phyloP scores from a whole-genome alignment of 2,329 filamentous ascomycete genomes.

The Balansia obtecta region DNA sequence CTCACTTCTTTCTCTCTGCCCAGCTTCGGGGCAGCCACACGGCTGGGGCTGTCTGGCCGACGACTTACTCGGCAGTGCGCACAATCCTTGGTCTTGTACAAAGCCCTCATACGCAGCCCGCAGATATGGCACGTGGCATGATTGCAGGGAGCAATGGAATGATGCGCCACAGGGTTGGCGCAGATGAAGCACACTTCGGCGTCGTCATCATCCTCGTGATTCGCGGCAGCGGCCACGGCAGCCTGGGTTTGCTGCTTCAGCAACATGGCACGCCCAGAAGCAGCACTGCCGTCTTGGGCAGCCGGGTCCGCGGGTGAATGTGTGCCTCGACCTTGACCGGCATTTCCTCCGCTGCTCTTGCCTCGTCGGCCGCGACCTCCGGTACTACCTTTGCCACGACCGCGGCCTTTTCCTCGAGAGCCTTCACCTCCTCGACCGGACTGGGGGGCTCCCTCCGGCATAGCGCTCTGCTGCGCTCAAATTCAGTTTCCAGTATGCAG shows the following conservation, averaged over 20 bases:
- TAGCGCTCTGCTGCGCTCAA: slow-evolving; percentile 2
- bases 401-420: slow-evolving; percentile 28
- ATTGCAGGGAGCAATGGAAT: slow-evolving; percentile 85
- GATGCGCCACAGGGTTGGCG: slow-evolving; percentile 77
- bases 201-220: slow-evolving; percentile 33
- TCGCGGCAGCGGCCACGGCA: slow-evolving; percentile 12
- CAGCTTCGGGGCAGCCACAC: neutral
- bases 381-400: slow-evolving; percentile 10
- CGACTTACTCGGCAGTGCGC: slow-evolving; percentile 77
- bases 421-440: slow-evolving; percentile 20
- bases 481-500: neutral
- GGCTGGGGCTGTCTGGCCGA: neutral
- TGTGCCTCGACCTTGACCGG: slow-evolving; percentile 7
- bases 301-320: slow-evolving; percentile 14
- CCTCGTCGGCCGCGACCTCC: slow-evolving; percentile 13
- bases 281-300: slow-evolving; percentile 19
- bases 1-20: neutral
- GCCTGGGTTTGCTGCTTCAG: slow-evolving; percentile 9
- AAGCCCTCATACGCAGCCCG: slow-evolving; percentile 73
- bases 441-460: slow-evolving; percentile 11
- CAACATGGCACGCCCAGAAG: slow-evolving; percentile 19
- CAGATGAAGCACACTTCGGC: slow-evolving; percentile 95
- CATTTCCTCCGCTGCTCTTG: slow-evolving; percentile 11
- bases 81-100: slow-evolving; percentile 95
- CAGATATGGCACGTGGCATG: slow-evolving; percentile 97